These are phyloP conservation scores for Aegilops sharonensis DNA, from an alignment of 176 grass and related monocot species.

Conservation along the genomic window DNA sequence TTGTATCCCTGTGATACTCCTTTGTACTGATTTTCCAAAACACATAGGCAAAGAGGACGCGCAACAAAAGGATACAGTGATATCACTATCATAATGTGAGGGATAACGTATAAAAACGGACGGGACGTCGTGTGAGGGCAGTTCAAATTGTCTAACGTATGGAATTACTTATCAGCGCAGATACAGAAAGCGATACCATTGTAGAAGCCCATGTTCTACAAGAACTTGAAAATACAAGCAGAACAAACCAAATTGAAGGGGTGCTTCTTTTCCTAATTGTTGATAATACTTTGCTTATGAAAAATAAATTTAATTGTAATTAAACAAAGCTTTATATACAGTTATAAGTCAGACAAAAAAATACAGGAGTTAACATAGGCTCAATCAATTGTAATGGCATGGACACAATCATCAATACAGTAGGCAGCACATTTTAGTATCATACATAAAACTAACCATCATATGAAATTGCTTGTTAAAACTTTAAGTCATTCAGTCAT, in stretches of 20 bases:
- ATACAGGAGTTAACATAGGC: background rate
- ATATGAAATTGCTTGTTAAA: background rate
- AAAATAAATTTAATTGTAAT: background rate
- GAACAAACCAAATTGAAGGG: background rate
- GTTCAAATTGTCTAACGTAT: background rate
- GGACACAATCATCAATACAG: background rate
- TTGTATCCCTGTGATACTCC: background rate
- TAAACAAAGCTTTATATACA: background rate
- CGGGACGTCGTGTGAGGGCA: background rate
- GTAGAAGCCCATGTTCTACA: background rate
- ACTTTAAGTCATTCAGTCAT: background rate
- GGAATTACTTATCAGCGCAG: background rate
- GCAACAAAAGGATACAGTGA: conserved; percentile 14
- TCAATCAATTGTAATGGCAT: background rate
- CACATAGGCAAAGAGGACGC: background rate
- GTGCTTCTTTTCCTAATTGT: background rate
- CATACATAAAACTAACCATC: background rate
- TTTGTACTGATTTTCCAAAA: background rate
- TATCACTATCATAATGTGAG: background rate
- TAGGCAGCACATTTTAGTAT: background rate
- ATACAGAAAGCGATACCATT: background rate
- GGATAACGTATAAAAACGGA: background rate
- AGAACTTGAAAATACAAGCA: background rate
- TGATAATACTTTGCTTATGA: background rate
- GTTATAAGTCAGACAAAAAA: background rate